Percentiles rank a stretch among this genome's conserved stretches.
phyloP scores from a whole-genome alignment of 257 asterid species.

The Forsythia suspensa region DNA sequence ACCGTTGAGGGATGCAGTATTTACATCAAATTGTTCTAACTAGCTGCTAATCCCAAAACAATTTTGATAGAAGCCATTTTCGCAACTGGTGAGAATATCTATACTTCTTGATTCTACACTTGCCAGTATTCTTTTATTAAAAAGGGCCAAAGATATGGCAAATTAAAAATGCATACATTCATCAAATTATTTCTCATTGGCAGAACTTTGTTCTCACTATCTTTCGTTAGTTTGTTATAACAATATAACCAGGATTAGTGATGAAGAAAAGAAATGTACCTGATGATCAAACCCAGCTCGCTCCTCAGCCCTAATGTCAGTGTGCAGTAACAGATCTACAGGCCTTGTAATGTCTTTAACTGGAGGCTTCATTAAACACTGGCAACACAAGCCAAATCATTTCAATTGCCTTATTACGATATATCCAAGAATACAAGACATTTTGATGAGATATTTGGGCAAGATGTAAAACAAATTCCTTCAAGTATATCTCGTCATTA shows the following conservation, averaged over 20 bases:
- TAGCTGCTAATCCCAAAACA: too few species aligned
- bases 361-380: slow-evolving; percentile 81
- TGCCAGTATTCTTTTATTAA: neutral
- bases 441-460: neutral
- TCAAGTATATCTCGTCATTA: neutral
- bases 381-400: slow-evolving; percentile 11
- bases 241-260: neutral
- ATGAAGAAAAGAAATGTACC: slow-evolving; percentile 35
- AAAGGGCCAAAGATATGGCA: neutral
- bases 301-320: slow-evolving; percentile 80
- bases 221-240: neutral
- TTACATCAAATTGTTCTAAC: too few species aligned
- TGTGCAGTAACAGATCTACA: slow-evolving; percentile 71
- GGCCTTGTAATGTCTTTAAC: slow-evolving; percentile 74
- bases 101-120: neutral
- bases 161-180: neutral
- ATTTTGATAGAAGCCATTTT: neutral
- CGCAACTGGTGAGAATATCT: too few species aligned
- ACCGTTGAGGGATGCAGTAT: too few species aligned
- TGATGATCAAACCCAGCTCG: slow-evolving; percentile 87
- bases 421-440: neutral
- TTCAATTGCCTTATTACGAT: neutral
- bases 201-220: neutral
- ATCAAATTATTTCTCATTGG: neutral
- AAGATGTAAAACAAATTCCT: neutral